Conservation (phyloP, 2,329 filamentous ascomycete genomes). For the Corniculantispora saksenae region DNA sequence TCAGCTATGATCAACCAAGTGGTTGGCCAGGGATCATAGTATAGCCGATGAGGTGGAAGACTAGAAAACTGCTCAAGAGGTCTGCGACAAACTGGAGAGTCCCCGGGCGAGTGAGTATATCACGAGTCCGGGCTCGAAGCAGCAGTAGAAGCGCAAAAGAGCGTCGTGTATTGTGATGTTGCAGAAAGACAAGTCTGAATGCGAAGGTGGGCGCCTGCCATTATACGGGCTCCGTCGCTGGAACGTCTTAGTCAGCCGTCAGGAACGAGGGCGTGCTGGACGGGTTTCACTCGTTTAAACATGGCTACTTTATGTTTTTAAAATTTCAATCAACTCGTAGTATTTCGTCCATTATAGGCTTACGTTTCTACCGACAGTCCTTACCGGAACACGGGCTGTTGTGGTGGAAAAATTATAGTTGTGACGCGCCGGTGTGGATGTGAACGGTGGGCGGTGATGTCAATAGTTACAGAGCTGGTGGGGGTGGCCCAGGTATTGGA, state of each 20-base stretch:
- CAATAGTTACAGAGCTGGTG: background rate
- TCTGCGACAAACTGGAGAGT: background rate
- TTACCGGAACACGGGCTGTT: background rate
- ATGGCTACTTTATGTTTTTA: background rate
- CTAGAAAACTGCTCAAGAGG: background rate
- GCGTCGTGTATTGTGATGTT: background rate
- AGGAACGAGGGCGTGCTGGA: background rate
- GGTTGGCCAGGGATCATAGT: constrained; percentile 25
- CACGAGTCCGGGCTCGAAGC: background rate
- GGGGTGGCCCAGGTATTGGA: background rate
- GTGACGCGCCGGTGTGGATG: background rate
- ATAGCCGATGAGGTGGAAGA: constrained; percentile 21
- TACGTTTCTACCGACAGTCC: no score
- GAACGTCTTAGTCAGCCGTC: constrained; percentile 10
- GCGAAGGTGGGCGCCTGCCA: background rate
- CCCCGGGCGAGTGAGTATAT: background rate
- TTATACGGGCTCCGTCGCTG: background rate
- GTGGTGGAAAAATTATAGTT: background rate
- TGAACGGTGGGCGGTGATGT: background rate
- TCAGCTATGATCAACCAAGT: constrained; percentile 34
- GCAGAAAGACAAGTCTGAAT: background rate
- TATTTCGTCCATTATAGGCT: background rate
- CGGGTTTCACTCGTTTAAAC: background rate
- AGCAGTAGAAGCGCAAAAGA: background rate
- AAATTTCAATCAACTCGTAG: background rate